Evolutionary conservation across 2,329 filamentous ascomycete genomes (phyloP).

Genomic region (Dactylellina drechsleri): DNA sequence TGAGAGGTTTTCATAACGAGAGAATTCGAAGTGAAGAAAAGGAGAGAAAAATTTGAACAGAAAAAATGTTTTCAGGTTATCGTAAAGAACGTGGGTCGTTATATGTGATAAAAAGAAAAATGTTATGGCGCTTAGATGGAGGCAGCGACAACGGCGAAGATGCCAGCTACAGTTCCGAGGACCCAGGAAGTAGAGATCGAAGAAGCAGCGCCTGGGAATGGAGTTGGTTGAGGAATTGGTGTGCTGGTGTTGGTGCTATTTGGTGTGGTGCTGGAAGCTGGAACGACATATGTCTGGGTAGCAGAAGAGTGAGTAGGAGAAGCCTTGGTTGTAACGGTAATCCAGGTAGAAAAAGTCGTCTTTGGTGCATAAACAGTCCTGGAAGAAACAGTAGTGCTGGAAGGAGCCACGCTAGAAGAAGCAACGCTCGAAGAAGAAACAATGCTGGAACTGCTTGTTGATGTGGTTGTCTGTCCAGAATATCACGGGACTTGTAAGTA

Average conservation of each 20-base stretch:
- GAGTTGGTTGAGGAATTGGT: slow-evolving; percentile 32
- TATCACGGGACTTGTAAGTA: slow-evolving; percentile 37
- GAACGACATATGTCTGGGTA: slow-evolving; percentile 17
- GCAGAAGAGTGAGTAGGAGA: slow-evolving; percentile 47
- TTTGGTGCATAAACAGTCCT: slow-evolving; percentile 29
- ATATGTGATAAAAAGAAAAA: slow-evolving; percentile 13
- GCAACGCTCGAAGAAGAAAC: slow-evolving; percentile 22
- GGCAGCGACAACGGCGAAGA: slow-evolving; percentile 39
- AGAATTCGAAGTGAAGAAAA: slow-evolving; percentile 25
- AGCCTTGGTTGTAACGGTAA: slow-evolving; percentile 44
- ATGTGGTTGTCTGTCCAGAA: slow-evolving; percentile 44
- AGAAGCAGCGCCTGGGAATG: slow-evolving; percentile 47
- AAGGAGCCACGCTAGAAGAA: slow-evolving; percentile 16
- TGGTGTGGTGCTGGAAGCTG: slow-evolving; percentile 25
- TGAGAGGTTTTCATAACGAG: slow-evolving; percentile 24
- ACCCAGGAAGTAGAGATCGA: slow-evolving; percentile 50
- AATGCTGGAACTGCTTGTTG: slow-evolving; percentile 32
- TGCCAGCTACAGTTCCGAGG: slow-evolving; percentile 44
- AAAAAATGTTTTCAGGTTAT: slow-evolving; percentile 11
- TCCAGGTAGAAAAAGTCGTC: slow-evolving; percentile 46
- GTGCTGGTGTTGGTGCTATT: slow-evolving; percentile 13
- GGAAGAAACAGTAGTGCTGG: slow-evolving; percentile 23
- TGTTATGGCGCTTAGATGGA: slow-evolving; percentile 33
- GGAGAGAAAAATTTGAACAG: not conserved
- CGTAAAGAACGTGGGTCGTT: slow-evolving; percentile 41